These are phyloP conservation scores for Beauveria scarabaeidicola DNA, from an alignment of 2,329 filamentous ascomycete genomes.

Conservation along the genomic window DNA sequence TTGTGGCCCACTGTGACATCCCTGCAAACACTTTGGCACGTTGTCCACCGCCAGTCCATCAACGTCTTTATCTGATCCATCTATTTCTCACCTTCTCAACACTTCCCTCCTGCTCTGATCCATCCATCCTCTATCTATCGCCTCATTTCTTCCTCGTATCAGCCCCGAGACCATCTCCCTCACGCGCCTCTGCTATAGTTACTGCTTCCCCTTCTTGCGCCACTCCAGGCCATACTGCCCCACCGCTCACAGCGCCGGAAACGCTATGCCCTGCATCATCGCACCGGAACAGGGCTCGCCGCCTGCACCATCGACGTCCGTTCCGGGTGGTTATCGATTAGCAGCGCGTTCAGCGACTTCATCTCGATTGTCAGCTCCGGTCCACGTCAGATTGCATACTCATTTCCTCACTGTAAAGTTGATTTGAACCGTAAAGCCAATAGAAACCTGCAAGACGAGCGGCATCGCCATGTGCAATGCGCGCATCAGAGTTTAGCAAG, in stretches of 20 bases:
- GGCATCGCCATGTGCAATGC: neutral
- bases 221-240: neutral
- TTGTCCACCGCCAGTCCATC: neutral
- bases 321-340: neutral
- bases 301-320: neutral
- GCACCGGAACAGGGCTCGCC: constrained; percentile 1
- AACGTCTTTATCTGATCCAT: neutral
- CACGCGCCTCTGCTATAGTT: constrained; percentile 4
- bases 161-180: neutral
- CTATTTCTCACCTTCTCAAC: neutral
- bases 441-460: neutral
- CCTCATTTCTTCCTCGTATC: neutral
- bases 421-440: constrained; percentile 1
- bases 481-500: neutral
- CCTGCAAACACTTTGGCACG: neutral
- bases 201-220: neutral
- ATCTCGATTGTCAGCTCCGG: neutral
- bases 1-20: neutral
- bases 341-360: neutral
- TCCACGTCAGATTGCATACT: neutral
- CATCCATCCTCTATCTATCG: too few relatives aligned
- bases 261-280: constrained; percentile 1
- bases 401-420: neutral
- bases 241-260: constrained; percentile 5
- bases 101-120: neutral